Conservation (phyloP, 2,329 filamentous ascomycete genomes). For the Chrysoporthe cubensis region DNA sequence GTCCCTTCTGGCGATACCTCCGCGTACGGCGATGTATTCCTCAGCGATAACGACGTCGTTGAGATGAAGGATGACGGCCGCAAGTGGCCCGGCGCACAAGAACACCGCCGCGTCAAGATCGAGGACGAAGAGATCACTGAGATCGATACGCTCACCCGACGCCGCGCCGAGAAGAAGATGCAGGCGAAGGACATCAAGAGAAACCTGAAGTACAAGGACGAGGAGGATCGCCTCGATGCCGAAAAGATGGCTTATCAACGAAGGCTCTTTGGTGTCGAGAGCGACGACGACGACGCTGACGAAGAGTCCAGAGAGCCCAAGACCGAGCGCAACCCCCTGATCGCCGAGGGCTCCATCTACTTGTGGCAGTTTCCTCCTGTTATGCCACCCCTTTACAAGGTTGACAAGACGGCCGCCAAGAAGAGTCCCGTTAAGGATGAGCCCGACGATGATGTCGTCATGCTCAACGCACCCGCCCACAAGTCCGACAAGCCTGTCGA, state of each 20-base stretch:
- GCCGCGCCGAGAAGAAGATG: constrained; percentile 17
- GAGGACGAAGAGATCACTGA: constrained; percentile 50
- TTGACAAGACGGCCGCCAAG: constrained; percentile 22
- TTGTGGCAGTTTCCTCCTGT: constrained; percentile 69
- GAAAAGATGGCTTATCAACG: constrained; percentile 40
- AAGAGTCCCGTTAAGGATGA: constrained; percentile 46
- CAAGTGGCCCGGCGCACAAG: constrained; percentile 49
- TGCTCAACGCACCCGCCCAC: constrained; percentile 41
- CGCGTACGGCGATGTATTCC: constrained; percentile 38
- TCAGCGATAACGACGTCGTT: constrained; percentile 27
- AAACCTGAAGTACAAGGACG: constrained; percentile 32
- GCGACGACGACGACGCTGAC: constrained; percentile 27
- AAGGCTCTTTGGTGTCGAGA: constrained; percentile 35
- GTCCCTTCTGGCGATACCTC: constrained; percentile 38
- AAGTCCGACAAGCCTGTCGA: constrained; percentile 42
- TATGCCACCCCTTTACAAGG: constrained; percentile 56
- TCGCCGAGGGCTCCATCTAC: constrained; percentile 59
- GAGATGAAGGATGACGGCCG: constrained; percentile 40
- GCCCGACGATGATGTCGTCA: constrained; percentile 42
- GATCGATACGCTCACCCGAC: constrained; percentile 45
- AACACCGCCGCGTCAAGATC: constrained; percentile 41
- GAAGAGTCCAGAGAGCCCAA: constrained; percentile 19
- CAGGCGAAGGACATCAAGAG: constrained; percentile 32
- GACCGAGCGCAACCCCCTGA: constrained; percentile 31
- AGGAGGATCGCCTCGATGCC: constrained; percentile 38